phyloP scores from a whole-genome alignment of 1,284 basidiomycete genomes.

The Mycena sp. region DNA sequence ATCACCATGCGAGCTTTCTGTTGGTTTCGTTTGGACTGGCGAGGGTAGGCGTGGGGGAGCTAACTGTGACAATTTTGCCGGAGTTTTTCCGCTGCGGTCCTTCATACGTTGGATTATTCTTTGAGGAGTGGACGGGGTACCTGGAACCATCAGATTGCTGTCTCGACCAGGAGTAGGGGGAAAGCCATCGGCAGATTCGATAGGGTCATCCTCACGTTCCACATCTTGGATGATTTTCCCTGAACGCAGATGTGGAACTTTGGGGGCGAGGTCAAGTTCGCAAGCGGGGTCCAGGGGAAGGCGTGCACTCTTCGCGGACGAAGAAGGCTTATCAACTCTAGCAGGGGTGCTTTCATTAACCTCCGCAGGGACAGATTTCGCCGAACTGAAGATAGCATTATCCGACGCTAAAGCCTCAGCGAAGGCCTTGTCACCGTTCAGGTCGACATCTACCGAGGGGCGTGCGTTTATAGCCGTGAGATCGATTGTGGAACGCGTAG shows the following conservation, averaged over 20 bases:
- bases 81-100: slow-evolving; percentile 25
- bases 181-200: slow-evolving; percentile 45
- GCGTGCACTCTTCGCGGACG: background rate
- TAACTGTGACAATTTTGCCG: slow-evolving; percentile 20
- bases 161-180: slow-evolving; percentile 19
- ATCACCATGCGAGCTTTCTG: background rate
- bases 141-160: background rate
- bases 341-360: slow-evolving; percentile 7
- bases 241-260: slow-evolving; percentile 23
- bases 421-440: slow-evolving; percentile 43
- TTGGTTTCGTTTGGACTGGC: background rate
- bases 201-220: slow-evolving; percentile 41
- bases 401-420: slow-evolving; percentile 44
- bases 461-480: slow-evolving; percentile 37
- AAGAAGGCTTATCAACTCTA: background rate
- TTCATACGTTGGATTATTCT: slow-evolving; percentile 23
- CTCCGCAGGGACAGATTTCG: slow-evolving; percentile 14
- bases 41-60: slow-evolving; percentile 12
- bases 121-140: slow-evolving; percentile 29
- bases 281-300: background rate
- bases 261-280: too few species aligned
- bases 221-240: background rate
- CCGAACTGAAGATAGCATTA: slow-evolving; percentile 35
- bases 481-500: slow-evolving; percentile 2
- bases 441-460: slow-evolving; percentile 44